phyloP scores from a whole-genome alignment of 148 eudicot genomes.

The Pouteria glomerata region DNA sequence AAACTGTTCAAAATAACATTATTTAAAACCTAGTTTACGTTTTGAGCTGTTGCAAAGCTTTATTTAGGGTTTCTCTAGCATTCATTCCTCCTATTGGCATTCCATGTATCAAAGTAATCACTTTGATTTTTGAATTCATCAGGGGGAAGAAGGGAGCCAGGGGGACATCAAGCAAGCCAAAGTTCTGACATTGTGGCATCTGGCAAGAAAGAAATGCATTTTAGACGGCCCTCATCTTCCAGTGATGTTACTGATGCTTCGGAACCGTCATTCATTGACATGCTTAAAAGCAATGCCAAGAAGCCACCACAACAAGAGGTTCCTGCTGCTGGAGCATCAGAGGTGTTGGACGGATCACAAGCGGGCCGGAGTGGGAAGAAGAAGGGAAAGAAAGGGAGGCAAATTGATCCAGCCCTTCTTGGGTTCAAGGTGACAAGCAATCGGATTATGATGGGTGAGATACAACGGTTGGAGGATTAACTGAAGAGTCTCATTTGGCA shows the following conservation, averaged over 20 bases:
- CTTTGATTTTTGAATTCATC: conserved; percentile 5
- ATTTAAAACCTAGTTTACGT: too few species aligned
- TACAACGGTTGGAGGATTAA: conserved; percentile 77
- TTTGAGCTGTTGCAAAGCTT: too few species aligned
- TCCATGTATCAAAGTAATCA: background rate
- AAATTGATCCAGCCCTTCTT: conserved; percentile 87
- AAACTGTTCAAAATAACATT: too few species aligned
- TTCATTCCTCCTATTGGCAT: too few species aligned
- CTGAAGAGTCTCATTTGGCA: background rate
- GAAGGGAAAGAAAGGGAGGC: conserved; percentile 89
- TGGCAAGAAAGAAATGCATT: conserved; percentile 52
- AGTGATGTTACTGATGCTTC: conserved; percentile 69
- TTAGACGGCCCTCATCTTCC: conserved; percentile 66
- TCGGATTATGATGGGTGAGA: conserved; percentile 96
- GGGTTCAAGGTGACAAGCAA: conserved; percentile 93
- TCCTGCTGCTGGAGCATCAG: conserved; percentile 31
- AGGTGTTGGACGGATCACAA: conserved; percentile 41
- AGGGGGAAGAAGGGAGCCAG: conserved; percentile 54
- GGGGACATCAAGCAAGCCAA: conserved; percentile 31
- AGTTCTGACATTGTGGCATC: conserved; percentile 27
- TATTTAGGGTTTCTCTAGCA: too few species aligned
- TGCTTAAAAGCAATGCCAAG: conserved; percentile 75
- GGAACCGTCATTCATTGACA: conserved; percentile 82
- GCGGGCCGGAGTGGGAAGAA: conserved; percentile 60
- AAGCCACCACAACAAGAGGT: conserved; percentile 55